These are phyloP conservation scores for Ceratocystis eucalypticola DNA, from an alignment of 2,329 filamentous ascomycete genomes.

Conservation along the genomic window DNA sequence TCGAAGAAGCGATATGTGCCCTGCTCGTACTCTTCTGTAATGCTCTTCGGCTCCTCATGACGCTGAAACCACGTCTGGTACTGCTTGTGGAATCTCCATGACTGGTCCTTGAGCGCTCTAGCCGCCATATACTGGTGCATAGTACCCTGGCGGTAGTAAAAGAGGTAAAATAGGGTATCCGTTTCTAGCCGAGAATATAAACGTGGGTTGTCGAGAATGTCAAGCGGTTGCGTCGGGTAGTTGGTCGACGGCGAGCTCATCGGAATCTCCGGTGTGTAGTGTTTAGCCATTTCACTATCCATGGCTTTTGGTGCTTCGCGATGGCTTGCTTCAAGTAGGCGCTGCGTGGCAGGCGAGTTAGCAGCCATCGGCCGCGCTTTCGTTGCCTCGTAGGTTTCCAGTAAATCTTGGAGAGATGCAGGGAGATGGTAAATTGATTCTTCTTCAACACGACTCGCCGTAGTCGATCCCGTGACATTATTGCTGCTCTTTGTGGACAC, in stretches of 20 bases:
- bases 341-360: conserved; percentile 52
- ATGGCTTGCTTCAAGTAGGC: conserved; percentile 64
- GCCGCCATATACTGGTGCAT: conserved; percentile 93
- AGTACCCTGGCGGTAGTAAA: conserved; percentile 95
- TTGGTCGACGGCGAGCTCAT: conserved; percentile 62
- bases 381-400: conserved; percentile 78
- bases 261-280: conserved; percentile 71
- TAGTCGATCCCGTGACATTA: conserved; percentile 23
- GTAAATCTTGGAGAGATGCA: conserved; percentile 71
- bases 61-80: conserved; percentile 99
- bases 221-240: conserved; percentile 83
- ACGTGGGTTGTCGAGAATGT: conserved; percentile 80
- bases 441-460: conserved; percentile 33
- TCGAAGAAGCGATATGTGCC: conserved; percentile 99
- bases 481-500: conserved; percentile 38
- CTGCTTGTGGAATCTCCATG: conserved; percentile 98
- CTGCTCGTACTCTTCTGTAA: conserved; percentile 97
- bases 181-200: conserved; percentile 84
- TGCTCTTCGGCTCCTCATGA: conserved; percentile 95
- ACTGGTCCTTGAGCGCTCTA: conserved; percentile 94
- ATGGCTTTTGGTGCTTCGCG: conserved; percentile 56
- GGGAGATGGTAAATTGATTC: conserved; percentile 91
- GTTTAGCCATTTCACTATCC: conserved; percentile 70
- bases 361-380: conserved; percentile 53
- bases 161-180: conserved; percentile 94